Percentiles rank a stretch among this genome's conserved stretches.
phyloP scores from a whole-genome alignment of 1,284 basidiomycete species.

The Chiua sp. region DNA sequence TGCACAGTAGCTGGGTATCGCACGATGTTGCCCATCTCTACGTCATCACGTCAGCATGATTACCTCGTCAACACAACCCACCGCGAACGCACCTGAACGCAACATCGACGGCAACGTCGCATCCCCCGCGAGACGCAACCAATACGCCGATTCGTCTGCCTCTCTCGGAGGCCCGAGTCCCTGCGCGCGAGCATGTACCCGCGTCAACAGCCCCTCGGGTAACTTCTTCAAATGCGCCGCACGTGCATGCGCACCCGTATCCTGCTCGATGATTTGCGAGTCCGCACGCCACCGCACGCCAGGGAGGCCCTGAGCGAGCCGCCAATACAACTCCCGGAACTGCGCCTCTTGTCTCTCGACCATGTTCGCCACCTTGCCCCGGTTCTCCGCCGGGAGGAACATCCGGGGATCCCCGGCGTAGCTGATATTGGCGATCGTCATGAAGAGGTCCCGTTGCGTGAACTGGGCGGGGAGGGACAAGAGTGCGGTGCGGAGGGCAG shows the following conservation, averaged over 20 bases:
- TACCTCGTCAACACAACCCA: neutral
- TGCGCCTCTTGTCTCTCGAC: constrained; percentile 83
- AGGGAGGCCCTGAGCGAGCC: constrained; percentile 76
- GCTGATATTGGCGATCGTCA: constrained; percentile 84
- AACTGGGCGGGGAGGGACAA: constrained; percentile 76
- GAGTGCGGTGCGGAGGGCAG: constrained; percentile 85
- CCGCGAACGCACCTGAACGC: constrained; percentile 54
- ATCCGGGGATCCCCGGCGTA: constrained; percentile 96
- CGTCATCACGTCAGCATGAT: neutral
- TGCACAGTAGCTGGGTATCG: constrained; percentile 85
- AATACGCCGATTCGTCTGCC: constrained; percentile 75
- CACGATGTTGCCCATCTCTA: constrained; percentile 83
- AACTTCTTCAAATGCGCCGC: constrained; percentile 78
- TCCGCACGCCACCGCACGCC: constrained; percentile 72
- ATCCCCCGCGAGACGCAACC: constrained; percentile 74
- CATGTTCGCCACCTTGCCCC: constrained; percentile 93
- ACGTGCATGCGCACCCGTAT: constrained; percentile 66
- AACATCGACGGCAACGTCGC: constrained; percentile 61
- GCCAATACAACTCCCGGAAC: constrained; percentile 88
- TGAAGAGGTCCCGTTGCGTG: constrained; percentile 85
- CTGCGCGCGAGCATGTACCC: constrained; percentile 46
- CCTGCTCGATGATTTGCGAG: constrained; percentile 67
- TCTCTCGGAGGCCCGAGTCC: constrained; percentile 41
- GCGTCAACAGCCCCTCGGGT: constrained; percentile 66
- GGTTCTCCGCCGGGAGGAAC: constrained; percentile 93